Percentiles rank a stretch among this genome's conserved stretches.
Conservation (phyloP, 1,284 basidiomycete species). For the Anthracocystis panici-leucophaei region DNA sequence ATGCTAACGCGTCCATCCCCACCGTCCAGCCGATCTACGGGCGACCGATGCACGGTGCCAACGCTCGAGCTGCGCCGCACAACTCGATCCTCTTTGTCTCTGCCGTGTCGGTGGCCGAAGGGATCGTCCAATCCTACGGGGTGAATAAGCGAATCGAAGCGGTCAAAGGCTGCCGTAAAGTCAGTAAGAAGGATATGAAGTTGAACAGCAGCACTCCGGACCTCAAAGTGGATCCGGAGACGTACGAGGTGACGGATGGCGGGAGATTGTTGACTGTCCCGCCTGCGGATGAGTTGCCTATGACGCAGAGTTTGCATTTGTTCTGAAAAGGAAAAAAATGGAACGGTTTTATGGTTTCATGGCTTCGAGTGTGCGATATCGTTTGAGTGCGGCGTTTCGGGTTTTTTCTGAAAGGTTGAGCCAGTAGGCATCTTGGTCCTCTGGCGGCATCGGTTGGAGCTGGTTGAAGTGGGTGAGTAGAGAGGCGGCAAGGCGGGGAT, state of each 20-base stretch:
- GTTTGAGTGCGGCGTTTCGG: conserved; percentile 9
- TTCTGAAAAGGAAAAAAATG: conserved; percentile 5
- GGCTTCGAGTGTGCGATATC: conserved; percentile 7
- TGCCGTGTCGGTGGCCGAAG: conserved; percentile 53
- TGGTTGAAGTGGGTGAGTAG: conserved; percentile 1
- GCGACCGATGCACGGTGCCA: conserved; percentile 88
- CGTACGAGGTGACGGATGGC: conserved; percentile 71
- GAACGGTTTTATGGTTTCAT: not conserved
- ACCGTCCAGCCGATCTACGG: conserved; percentile 88
- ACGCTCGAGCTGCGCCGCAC: conserved; percentile 79
- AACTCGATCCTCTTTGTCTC: conserved; percentile 85
- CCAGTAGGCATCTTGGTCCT: conserved; percentile 29
- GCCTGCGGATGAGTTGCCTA: conserved; percentile 56
- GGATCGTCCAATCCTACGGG: conserved; percentile 78
- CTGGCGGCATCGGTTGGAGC: conserved; percentile 11
- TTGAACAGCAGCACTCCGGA: conserved; percentile 84
- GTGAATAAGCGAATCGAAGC: conserved; percentile 81
- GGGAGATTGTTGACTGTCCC: conserved; percentile 57
- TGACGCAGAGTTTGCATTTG: conserved; percentile 54
- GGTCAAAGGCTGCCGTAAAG: conserved; percentile 80
- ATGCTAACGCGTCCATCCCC: conserved; percentile 87
- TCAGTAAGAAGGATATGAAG: conserved; percentile 92
- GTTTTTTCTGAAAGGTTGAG: conserved; percentile 18
- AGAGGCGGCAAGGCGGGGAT: conserved; percentile 1
- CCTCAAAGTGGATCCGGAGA: conserved; percentile 92